Evolutionary conservation across 306 rosid genomes (phyloP).

Genomic region (Argentina anserina): DNA sequence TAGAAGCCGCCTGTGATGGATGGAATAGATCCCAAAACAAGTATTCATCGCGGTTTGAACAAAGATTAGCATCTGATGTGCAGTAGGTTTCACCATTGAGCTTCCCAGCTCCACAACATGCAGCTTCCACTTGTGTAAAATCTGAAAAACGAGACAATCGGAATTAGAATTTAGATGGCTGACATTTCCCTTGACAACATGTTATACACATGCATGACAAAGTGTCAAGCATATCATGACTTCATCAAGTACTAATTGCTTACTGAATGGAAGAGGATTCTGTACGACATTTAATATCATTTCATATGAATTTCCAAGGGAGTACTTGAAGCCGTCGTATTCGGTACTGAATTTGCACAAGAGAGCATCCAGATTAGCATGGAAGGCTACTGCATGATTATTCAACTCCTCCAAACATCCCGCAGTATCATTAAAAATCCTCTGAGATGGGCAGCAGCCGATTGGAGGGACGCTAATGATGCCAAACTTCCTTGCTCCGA

Average conservation of each 20-base stretch:
- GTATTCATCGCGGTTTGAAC: background rate
- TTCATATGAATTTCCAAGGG: slow-evolving; percentile 29
- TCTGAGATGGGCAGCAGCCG: slow-evolving; percentile 35
- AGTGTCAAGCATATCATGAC: background rate
- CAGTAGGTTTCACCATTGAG: slow-evolving; percentile 23
- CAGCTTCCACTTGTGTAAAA: slow-evolving; percentile 21
- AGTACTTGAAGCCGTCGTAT: slow-evolving; percentile 16
- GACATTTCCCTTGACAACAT: background rate
- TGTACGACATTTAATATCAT: slow-evolving; percentile 23
- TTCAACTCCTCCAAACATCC: slow-evolving; percentile 33
- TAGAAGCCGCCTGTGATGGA: slow-evolving; percentile 26
- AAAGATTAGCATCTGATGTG: slow-evolving; percentile 5
- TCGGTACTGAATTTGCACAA: slow-evolving; percentile 20
- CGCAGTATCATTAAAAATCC: slow-evolving; percentile 12
- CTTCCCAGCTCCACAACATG: slow-evolving; percentile 31
- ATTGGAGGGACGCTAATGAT: slow-evolving; percentile 24
- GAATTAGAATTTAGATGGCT: background rate
- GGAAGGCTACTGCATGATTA: slow-evolving; percentile 17
- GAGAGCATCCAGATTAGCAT: slow-evolving; percentile 4
- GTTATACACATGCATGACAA: background rate
- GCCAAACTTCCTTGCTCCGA: slow-evolving; percentile 34
- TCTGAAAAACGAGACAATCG: background rate
- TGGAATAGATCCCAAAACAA: slow-evolving; percentile 36
- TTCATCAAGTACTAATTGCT: background rate
- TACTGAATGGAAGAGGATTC: slow-evolving; percentile 22